These are phyloP conservation scores for Cladophialophora chaetospira DNA, from an alignment of 2,329 filamentous ascomycete genomes.

Conservation along the genomic window DNA sequence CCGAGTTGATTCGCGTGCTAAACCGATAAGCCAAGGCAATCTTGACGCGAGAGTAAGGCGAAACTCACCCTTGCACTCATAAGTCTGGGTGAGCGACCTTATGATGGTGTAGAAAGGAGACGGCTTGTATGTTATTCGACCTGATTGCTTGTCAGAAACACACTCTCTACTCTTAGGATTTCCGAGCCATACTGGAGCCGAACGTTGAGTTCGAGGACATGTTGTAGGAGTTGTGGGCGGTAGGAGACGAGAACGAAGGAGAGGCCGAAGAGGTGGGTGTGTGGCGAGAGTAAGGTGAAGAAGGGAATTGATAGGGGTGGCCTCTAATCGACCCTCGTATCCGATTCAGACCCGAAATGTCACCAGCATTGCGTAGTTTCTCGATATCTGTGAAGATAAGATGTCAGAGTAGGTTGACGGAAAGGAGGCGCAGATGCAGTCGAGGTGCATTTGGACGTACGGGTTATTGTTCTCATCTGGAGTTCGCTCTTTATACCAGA, in stretches of 20 bases:
- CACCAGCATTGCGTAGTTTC: conserved; percentile 24
- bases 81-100: conserved; percentile 64
- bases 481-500: conserved; percentile 84
- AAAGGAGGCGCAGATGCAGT: conserved; percentile 5
- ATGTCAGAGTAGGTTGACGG: conserved; percentile 24
- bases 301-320: conserved; percentile 21
- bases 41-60: conserved; percentile 28
- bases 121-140: conserved; percentile 62
- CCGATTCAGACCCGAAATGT: conserved; percentile 23
- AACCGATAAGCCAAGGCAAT: conserved; percentile 7
- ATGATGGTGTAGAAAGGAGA: conserved; percentile 84
- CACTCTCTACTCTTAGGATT: not conserved
- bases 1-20: conserved; percentile 62
- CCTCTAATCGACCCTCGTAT: conserved; percentile 27
- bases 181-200: conserved; percentile 19
- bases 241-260: conserved; percentile 29
- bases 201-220: conserved; percentile 17
- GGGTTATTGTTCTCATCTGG: conserved; percentile 73
- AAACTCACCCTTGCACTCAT: conserved; percentile 71
- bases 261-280: conserved; percentile 31
- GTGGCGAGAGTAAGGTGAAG: conserved; percentile 30
- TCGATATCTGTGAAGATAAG: conserved; percentile 28
- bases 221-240: conserved; percentile 19
- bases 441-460: conserved; percentile 57
- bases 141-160: conserved; percentile 36